phyloP scores from a whole-genome alignment of 345 rosid species.

The Citrus trifoliata region DNA sequence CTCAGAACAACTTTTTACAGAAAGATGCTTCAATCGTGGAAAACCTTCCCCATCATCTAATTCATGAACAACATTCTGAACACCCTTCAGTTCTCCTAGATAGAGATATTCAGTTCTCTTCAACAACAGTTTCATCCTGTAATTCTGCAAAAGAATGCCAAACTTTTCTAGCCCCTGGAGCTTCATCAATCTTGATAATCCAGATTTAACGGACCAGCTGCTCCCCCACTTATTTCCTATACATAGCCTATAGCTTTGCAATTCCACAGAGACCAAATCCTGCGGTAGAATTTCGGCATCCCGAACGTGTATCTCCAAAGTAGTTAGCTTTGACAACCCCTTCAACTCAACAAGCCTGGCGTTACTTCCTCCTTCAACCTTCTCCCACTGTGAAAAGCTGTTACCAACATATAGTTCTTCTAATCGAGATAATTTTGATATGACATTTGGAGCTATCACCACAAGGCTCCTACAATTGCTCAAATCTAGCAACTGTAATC shows the following conservation, averaged over 20 bases:
- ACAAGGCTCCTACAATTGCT: too few species aligned
- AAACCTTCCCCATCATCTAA: conserved; percentile 3
- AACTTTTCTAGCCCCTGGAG: background rate
- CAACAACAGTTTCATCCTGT: background rate
- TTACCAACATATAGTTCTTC: too few species aligned
- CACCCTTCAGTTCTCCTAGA: background rate
- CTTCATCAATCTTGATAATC: background rate
- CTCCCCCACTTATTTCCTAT: background rate
- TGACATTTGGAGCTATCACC: too few species aligned
- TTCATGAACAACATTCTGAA: background rate
- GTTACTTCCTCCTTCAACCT: too few species aligned
- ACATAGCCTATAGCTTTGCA: background rate
- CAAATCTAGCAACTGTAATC: background rate
- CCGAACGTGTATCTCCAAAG: too few species aligned
- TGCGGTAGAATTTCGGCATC: too few species aligned
- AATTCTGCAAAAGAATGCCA: too few species aligned
- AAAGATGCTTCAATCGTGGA: conserved; percentile 14
- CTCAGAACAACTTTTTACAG: background rate
- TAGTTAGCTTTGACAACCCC: too few species aligned
- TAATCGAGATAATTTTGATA: too few species aligned
- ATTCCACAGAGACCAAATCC: too few species aligned
- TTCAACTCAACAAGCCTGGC: too few species aligned
- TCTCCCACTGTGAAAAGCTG: too few species aligned
- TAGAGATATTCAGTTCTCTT: conserved; percentile 8
- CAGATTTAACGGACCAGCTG: background rate